Evolutionary conservation across 2,329 filamentous ascomycete genomes (phyloP), one percentile per base, ranked within the genome.

Genomic region (Colletotrichum abscissum): DNA sequence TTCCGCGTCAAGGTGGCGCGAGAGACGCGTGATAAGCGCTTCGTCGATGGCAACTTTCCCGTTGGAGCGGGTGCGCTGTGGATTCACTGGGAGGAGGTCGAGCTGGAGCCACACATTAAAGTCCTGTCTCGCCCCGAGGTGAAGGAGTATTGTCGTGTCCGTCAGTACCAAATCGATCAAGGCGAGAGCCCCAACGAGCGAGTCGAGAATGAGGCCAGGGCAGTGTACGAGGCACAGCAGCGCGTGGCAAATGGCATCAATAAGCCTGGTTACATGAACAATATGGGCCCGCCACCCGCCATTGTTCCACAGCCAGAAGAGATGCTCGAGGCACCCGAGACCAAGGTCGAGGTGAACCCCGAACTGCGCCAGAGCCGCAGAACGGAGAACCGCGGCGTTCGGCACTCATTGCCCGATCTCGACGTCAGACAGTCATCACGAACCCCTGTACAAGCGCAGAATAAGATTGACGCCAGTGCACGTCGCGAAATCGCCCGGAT

Each of bases 91-190:
- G 89, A 92, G 16, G 89, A 92, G 63, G 88, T 91, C 12, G 85
- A 87, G 42, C 88, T 92, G 28, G 86, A 92, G 28, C 82, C 85
- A 1, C 89, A 92, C 62, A 82, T 92, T 0, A 79, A 82, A n/a
- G 76, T 81, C 1, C 80, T 92, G 1, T 85, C 80, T 4, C 82
- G 90, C 11, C 82, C 85, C 1, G 90, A 92, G 75, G 84, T 92
- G 62, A 92, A 92, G 78, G 90, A 92, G 76, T 92, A 92, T 75
- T 89, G 88, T 63, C 89, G 90, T 22, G 86, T 92, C 52, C 88
- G 90, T 4, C 89, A 92, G 77, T 85, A 82, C 58, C 89, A 92
- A 75, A 80, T 91, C 0, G 89, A 91, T 59, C 81, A 82, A 5
- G 88, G 86, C 28, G 90, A 92, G 79, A 79, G 77, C 0, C 78